These are phyloP conservation scores for Leccinum arenicola DNA, from an alignment of 768 basidiomycete genomes.

Conservation along the genomic window DNA sequence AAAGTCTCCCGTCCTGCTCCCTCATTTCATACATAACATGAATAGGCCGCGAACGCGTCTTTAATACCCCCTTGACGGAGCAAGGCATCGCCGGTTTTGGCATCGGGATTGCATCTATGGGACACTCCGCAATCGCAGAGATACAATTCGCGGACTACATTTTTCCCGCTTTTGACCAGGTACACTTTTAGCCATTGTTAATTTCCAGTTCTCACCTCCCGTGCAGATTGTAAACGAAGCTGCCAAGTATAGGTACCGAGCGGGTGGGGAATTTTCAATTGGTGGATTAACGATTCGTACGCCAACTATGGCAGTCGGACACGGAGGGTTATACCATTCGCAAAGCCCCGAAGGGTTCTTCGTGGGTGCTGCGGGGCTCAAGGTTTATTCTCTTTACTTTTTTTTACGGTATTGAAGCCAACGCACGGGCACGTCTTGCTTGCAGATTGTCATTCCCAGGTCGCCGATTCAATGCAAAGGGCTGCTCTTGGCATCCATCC, in stretches of 20 bases:
- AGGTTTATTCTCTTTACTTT: slow-evolving; percentile 43
- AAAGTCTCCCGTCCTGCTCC: slow-evolving; percentile 20
- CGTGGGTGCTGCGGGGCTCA: slow-evolving; percentile 84
- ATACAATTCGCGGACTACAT: slow-evolving; percentile 92
- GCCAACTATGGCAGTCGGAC: slow-evolving; percentile 90
- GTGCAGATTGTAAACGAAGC: slow-evolving; percentile 88
- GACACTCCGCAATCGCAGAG: slow-evolving; percentile 92
- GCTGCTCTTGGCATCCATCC: slow-evolving; percentile 77
- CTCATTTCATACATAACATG: slow-evolving; percentile 2
- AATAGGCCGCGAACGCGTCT: slow-evolving; percentile 84
- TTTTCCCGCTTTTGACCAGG: slow-evolving; percentile 93
- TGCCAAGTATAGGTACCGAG: slow-evolving; percentile 88
- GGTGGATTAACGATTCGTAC: slow-evolving; percentile 80
- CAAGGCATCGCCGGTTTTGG: slow-evolving; percentile 96
- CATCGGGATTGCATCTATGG: slow-evolving; percentile 89
- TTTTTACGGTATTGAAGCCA: neutral
- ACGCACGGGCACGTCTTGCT: neutral
- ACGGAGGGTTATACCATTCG: slow-evolving; percentile 92
- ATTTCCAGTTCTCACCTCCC: neutral
- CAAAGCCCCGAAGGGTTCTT: slow-evolving; percentile 96
- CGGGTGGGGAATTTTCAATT: slow-evolving; percentile 80
- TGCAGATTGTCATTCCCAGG: slow-evolving; percentile 80
- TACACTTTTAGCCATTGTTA: slow-evolving; percentile 25
- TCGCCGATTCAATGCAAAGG: slow-evolving; percentile 97
- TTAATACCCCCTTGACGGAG: slow-evolving; percentile 91